A percentile compares a stretch with the other conserved stretches of the same genome.
Evolutionary conservation across 1,284 basidiomycete species (phyloP).

Genomic region (Rhodotorula sp.): DNA sequence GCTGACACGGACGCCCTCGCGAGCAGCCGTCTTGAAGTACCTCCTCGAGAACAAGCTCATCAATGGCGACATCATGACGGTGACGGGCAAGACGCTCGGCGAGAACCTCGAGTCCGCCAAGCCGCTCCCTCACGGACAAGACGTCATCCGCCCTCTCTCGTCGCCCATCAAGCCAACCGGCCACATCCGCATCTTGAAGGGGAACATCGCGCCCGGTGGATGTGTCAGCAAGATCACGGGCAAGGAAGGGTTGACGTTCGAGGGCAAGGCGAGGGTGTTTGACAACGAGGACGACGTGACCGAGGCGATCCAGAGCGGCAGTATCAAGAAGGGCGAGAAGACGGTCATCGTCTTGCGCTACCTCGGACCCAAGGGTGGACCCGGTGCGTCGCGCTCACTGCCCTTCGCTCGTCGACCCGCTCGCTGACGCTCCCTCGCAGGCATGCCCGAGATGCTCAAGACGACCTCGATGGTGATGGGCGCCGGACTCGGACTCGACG

Average conservation of each 20-base stretch:
- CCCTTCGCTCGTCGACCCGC: background rate
- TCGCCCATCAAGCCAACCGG: slow-evolving; percentile 85
- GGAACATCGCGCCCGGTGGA: slow-evolving; percentile 86
- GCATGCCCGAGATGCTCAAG: slow-evolving; percentile 95
- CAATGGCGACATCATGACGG: slow-evolving; percentile 80
- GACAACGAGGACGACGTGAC: slow-evolving; percentile 79
- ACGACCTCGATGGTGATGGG: slow-evolving; percentile 90
- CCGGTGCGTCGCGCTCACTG: slow-evolving; percentile 55
- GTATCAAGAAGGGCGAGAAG: slow-evolving; percentile 84
- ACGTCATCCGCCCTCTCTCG: slow-evolving; percentile 77
- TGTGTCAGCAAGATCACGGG: slow-evolving; percentile 96
- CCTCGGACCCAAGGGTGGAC: slow-evolving; percentile 84
- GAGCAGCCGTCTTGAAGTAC: slow-evolving; percentile 73
- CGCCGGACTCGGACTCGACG: slow-evolving; percentile 83
- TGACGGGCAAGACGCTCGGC: slow-evolving; percentile 79
- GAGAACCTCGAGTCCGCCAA: slow-evolving; percentile 83
- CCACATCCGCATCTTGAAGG: slow-evolving; percentile 83
- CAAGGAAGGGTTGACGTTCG: slow-evolving; percentile 86
- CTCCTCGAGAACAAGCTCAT: slow-evolving; percentile 76
- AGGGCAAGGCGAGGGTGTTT: slow-evolving; percentile 79
- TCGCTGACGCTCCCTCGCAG: slow-evolving; percentile 48
- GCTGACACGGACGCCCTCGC: slow-evolving; percentile 56
- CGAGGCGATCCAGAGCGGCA: slow-evolving; percentile 73
- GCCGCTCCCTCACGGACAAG: slow-evolving; percentile 69
- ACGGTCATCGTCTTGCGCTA: slow-evolving; percentile 82